Percentiles rank a stretch among this genome's conserved stretches.
Conservation (phyloP, 108 stramenopile genomes). For the Nitzschia putrida region DNA sequence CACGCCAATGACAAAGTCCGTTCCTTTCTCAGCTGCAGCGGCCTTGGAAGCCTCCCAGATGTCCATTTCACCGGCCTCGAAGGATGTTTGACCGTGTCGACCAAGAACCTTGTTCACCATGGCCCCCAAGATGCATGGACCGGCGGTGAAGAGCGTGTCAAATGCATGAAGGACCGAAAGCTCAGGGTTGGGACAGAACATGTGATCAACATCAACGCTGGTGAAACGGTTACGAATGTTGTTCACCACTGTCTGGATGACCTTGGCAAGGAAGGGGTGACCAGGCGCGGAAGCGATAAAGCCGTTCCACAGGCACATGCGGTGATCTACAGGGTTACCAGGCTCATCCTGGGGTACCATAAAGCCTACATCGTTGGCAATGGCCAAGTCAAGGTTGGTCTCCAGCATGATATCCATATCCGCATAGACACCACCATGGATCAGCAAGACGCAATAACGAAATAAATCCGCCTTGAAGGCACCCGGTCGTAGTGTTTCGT, state of each 20-base stretch:
- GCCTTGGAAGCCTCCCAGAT: conserved; percentile 45
- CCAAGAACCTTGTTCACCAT: conserved; percentile 75
- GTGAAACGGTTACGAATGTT: conserved; percentile 84
- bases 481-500: conserved; percentile 68
- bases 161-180: conserved; percentile 71
- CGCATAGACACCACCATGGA: conserved; percentile 82
- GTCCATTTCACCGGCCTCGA: conserved; percentile 70
- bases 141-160: conserved; percentile 77
- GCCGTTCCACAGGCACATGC: conserved; percentile 90
- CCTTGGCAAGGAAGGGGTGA: conserved; percentile 78
- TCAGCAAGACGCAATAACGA: conserved; percentile 80
- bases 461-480: conserved; percentile 86
- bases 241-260: conserved; percentile 83
- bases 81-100: conserved; percentile 67
- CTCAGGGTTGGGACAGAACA: conserved; percentile 73
- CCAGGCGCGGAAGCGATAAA: conserved; percentile 82
- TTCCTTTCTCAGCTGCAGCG: conserved; percentile 32
- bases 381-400: conserved; percentile 70
- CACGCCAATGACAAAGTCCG: conserved; percentile 35
- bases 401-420: conserved; percentile 87
- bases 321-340: conserved; percentile 49
- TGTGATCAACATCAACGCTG: conserved; percentile 68
- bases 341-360: conserved; percentile 83
- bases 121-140: conserved; percentile 80
- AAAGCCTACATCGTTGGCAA: conserved; percentile 75